Percentiles rank a stretch among this genome's conserved stretches.
These are phyloP conservation scores for Populus nigra DNA, from an alignment of 345 rosid species.

Conservation along the genomic window DNA sequence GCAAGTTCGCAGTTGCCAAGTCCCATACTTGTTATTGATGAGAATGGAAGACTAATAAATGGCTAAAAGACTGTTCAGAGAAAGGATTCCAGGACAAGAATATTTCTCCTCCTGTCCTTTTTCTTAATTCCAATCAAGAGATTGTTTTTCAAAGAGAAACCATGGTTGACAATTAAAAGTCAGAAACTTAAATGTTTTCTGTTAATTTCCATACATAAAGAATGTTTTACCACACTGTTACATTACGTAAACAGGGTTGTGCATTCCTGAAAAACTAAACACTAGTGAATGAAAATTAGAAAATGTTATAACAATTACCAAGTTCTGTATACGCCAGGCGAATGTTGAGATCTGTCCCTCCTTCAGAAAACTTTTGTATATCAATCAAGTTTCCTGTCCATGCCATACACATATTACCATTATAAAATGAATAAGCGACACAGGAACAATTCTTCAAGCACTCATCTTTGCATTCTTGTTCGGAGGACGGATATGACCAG, in stretches of 20 bases:
- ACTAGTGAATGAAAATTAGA: neutral
- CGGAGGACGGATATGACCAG: too few species aligned
- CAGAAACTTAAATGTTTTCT: too few species aligned
- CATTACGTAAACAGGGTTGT: too few species aligned
- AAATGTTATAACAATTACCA: neutral
- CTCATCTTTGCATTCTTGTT: too few species aligned
- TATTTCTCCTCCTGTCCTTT: neutral
- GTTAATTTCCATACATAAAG: too few species aligned
- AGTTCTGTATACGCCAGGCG: conserved; percentile 14
- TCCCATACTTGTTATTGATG: neutral
- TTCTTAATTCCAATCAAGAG: too few species aligned
- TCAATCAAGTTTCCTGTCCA: conserved; percentile 19
- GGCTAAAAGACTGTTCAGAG: neutral
- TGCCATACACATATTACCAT: conserved; percentile 5
- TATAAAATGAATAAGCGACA: conserved; percentile 16
- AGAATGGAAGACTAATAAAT: neutral
- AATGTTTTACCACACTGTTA: too few species aligned
- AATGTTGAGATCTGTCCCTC: conserved; percentile 16
- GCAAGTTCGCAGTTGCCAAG: too few species aligned
- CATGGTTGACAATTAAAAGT: too few species aligned
- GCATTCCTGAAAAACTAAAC: too few species aligned
- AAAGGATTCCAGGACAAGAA: neutral
- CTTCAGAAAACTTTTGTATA: conserved; percentile 8
- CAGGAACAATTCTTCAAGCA: conserved; percentile 1
- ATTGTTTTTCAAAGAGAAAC: too few species aligned